Percentiles rank a stretch among this genome's conserved stretches.
Conservation (phyloP, 441 rosid genomes). For the Eutrema salsugineum region DNA sequence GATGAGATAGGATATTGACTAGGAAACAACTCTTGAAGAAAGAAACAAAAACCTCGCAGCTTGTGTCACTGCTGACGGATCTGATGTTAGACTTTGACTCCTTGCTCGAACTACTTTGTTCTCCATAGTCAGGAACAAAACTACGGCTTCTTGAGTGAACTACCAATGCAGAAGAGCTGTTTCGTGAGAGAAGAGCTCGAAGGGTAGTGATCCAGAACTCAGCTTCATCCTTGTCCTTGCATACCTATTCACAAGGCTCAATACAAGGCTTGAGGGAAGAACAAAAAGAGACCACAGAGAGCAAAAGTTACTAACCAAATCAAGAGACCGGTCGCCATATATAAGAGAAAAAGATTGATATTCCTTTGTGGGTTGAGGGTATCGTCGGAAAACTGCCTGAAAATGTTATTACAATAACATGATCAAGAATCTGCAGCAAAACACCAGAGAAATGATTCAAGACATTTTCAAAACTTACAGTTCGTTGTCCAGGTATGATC, state of each 20-base stretch:
- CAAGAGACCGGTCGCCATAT: conserved; percentile 49
- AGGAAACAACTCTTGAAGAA: conserved; percentile 17
- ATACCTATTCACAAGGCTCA: conserved; percentile 38
- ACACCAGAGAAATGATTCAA: background rate
- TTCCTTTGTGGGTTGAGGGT: conserved; percentile 56
- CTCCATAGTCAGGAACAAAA: conserved; percentile 36
- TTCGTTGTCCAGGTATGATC: conserved; percentile 70
- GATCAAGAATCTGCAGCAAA: background rate
- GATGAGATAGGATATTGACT: conserved; percentile 12
- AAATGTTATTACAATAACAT: conserved; percentile 19
- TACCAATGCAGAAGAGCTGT: conserved; percentile 27
- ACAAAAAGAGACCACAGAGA: background rate
- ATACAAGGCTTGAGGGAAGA: background rate
- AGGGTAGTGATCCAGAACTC: conserved; percentile 63
- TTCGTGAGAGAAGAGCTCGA: conserved; percentile 41
- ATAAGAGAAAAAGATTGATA: conserved; percentile 58
- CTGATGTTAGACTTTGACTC: conserved; percentile 33
- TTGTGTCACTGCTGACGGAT: conserved; percentile 43
- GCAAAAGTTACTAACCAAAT: conserved; percentile 39
- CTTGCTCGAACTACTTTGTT: conserved; percentile 31
- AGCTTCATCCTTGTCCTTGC: conserved; percentile 73
- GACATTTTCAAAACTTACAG: conserved; percentile 40
- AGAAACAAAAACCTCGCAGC: conserved; percentile 37
- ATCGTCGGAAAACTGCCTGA: conserved; percentile 52
- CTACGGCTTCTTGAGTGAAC: conserved; percentile 42